Base-by-base conservation (phyloP, 2,329 filamentous ascomycete species). In the Colletotrichum filicis region DNA sequence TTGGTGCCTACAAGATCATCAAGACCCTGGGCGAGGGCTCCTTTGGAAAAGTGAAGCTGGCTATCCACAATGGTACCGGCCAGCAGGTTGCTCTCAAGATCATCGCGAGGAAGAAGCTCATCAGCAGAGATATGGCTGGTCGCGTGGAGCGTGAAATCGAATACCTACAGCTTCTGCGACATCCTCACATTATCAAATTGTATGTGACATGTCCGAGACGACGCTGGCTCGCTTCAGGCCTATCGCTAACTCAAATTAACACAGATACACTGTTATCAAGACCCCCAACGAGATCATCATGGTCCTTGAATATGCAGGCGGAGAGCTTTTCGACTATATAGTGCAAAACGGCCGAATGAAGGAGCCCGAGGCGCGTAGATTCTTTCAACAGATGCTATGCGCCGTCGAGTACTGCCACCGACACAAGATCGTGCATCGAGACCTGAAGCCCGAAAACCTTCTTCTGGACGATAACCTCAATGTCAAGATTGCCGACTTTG, bases 141-240 rank as follows among this genome's bases (percentile, higher is more conserved):
- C 91, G 97, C 74, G 97, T 99, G 75, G 97, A 99, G 87, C 91
- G 97, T 77, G 97, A 99, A 87, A 99, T 99, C 78, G 95, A 98
- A 83, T 99, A 99, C 81, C 89, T 99, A 75, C 97, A 99, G 85
- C 87, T 99, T 74, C 88, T 99, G 74, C 92, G 97, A 74, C 97
- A 99, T 83, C 97, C 97, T 53, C 97, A 99, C 84, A 99, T 99
- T 82, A 99, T 99, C 87, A 99, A 99, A 85, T 89, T 99, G 91
- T 98, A 87, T 80, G 89, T 87, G 53, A 42, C 24, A 16, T 22
- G 24, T 56, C 28, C 11, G 14, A 5, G 5, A 30, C 14, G 32
- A 22, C 4, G 22, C 35, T 61, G 11, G 5, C 35, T 19, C 3
- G n/a, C 56, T 52, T 8, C 24, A 37, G 64, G 12, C 22, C 22